Evolutionary conservation across 805 yeast species (phyloP), one percentile per base, ranked within the genome.

Genomic region (Candida glaebosa): DNA sequence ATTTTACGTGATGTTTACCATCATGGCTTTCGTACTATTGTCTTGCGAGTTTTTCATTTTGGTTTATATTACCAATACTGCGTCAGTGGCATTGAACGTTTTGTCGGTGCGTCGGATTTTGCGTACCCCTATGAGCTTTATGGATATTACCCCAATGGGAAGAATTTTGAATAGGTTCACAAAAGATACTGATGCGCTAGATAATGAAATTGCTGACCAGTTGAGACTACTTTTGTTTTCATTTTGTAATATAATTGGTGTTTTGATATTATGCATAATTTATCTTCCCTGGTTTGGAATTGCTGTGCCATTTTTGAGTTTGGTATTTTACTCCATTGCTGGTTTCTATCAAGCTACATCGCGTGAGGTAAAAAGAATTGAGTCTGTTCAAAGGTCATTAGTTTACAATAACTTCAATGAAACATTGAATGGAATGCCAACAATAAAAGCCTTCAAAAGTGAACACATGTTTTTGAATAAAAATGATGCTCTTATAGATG

Each of bases 221-320:
- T 50, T 65, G 51, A 54, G 71, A 40, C 55, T 67, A 42, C 67
- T 69, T 42, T 44, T 69, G n/a, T 67, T 65, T 54, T 72, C 73
- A 16, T 49, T 65, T 36, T 71, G 71, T 14, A 52, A 58, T 20
- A 67, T 69, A 38, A 57, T 65, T 45, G 71, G 71, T 47, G 58
- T 69, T 43, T 47, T 66, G 37, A 62, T 69, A 32, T 67, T 76
- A 50, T 73, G 78, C 59, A 65, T 70, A 42, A 65, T 70, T 47
- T 77, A 69, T 52, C 61, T 76, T 45, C 82, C 81, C 4, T 78
- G 71, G 70, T 76, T 76, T 56, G 74, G 78, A 7, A 65, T 78
- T 47, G 69, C 79, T 8, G 67, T 79, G 18, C 82, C 84, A 14
- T 64, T 66, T 54, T 66, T 79, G 46, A 65, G 60, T 32, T 50